A percentile compares a stretch with the other conserved stretches of the same genome.
These are phyloP conservation scores for Aspergillus versicolor DNA, from an alignment of 2,329 filamentous ascomycete species.

Conservation along the genomic window DNA sequence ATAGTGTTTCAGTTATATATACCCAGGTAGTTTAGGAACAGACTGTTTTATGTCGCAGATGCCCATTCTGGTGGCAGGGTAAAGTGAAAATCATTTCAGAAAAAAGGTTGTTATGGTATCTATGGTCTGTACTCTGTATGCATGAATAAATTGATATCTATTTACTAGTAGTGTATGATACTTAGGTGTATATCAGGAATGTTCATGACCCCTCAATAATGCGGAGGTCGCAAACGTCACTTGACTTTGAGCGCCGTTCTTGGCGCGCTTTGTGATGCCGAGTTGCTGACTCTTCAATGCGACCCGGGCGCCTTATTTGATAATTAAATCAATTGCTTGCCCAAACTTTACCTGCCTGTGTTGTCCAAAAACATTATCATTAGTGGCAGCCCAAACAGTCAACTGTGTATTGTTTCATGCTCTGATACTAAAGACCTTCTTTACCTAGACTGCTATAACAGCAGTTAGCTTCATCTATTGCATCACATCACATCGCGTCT, in stretches of 20 bases:
- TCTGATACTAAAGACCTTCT: background rate
- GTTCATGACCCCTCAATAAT: background rate
- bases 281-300: conserved; percentile 1
- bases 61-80: no score
- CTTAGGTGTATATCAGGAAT: background rate
- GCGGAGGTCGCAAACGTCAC: background rate
- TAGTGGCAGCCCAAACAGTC: background rate
- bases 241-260: background rate
- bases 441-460: background rate
- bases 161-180: background rate
- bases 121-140: no score
- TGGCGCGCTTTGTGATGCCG: conserved; percentile 6
- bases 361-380: background rate
- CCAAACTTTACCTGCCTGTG: background rate
- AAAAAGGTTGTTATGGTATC: no score
- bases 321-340: background rate
- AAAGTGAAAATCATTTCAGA: no score
- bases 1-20: no score
- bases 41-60: no score
- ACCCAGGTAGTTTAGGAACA: no score
- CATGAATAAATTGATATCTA: background rate
- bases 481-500: background rate
- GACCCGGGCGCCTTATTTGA: background rate
- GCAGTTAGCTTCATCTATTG: background rate
- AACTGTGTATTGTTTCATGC: background rate